Percentiles rank a stretch among this genome's conserved stretches.
phyloP scores from a whole-genome alignment of 2,329 filamentous ascomycete genomes.

The Xylariomycetidae sp. region DNA sequence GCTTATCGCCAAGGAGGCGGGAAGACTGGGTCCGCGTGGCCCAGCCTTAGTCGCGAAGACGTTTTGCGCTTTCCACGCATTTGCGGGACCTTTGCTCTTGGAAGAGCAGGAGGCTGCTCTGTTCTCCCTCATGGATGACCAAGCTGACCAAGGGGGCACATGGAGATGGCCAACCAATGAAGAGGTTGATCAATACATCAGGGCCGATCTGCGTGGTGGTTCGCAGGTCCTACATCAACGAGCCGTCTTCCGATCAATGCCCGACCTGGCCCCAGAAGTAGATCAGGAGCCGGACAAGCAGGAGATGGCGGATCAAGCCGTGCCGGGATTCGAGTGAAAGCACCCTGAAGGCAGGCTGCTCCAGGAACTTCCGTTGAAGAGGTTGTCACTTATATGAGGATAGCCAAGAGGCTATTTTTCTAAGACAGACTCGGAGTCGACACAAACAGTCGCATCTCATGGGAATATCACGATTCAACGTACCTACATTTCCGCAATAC shows the following conservation, averaged over 20 bases:
- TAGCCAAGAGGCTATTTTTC: too few species aligned
- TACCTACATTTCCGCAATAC: too few species aligned
- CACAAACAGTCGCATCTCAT: too few species aligned
- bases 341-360: too few species aligned
- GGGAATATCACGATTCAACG: too few species aligned
- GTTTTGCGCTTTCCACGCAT: constrained; percentile 42
- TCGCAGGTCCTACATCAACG: constrained; percentile 13
- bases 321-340: too few species aligned
- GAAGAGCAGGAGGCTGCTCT: constrained; percentile 15
- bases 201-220: constrained; percentile 12
- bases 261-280: too few species aligned
- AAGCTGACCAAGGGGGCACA: constrained; percentile 4
- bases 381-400: too few species aligned
- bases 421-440: too few species aligned
- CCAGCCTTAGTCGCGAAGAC: constrained; percentile 26
- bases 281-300: neutral
- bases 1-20: constrained; percentile 29
- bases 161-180: constrained; percentile 26
- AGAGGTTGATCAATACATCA: constrained; percentile 22
- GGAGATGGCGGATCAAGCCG: neutral
- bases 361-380: too few species aligned
- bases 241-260: neutral
- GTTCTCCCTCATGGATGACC: constrained; percentile 12
- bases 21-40: constrained; percentile 23
- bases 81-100: constrained; percentile 38